phyloP scores from a whole-genome alignment of 495 filamentous ascomycete species.

The Cairneyella variabilis region DNA sequence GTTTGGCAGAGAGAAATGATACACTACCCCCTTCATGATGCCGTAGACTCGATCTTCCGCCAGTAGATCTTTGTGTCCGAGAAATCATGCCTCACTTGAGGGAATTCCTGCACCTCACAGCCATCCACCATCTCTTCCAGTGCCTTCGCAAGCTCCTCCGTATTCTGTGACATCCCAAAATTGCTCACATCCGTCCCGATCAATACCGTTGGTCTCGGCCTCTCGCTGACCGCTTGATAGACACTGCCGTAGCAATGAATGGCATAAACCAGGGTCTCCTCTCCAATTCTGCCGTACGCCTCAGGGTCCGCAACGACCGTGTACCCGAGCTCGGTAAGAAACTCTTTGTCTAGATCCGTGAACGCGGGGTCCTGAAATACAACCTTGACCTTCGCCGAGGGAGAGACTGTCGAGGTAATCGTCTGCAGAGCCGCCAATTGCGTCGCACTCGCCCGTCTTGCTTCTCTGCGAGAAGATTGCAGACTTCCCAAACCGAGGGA shows the following conservation, averaged over 20 bases:
- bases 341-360: constrained; percentile 54
- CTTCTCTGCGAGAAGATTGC: constrained; percentile 20
- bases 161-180: constrained; percentile 18
- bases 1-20: no score
- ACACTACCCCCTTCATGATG: no score
- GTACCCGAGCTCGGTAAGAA: constrained; percentile 50
- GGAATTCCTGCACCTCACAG: constrained; percentile 20
- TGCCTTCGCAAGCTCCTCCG: constrained; percentile 1
- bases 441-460: constrained; percentile 28
- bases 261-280: constrained; percentile 46
- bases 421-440: constrained; percentile 60
- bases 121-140: constrained; percentile 18
- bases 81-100: constrained; percentile 25
- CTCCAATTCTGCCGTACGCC: constrained; percentile 51
- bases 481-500: constrained; percentile 53
- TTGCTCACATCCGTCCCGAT: constrained; percentile 24
- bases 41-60: no score
- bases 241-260: constrained; percentile 57
- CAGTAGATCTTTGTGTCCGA: constrained; percentile 28
- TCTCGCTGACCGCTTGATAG: constrained; percentile 24
- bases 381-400: constrained; percentile 32
- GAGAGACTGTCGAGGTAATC: constrained; percentile 34
- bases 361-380: constrained; percentile 71
- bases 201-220: constrained; percentile 13
- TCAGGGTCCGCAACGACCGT: constrained; percentile 51